Percentiles rank a stretch among this genome's conserved stretches.
phyloP scores from a whole-genome alignment of 2,329 filamentous ascomycete genomes.

The Ophiostoma novo-ulmi region DNA sequence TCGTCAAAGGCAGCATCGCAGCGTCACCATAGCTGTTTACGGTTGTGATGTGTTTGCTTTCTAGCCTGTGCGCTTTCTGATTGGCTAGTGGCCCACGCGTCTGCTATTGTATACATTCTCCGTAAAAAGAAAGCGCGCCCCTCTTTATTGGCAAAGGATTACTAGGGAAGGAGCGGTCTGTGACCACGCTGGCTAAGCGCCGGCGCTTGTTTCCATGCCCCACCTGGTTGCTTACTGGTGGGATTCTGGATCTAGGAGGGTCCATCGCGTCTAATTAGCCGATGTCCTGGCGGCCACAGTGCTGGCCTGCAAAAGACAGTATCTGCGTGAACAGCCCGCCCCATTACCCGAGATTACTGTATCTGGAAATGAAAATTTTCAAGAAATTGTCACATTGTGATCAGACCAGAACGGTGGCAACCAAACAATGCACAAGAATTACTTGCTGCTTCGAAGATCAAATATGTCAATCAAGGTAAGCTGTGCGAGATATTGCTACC shows the following conservation, averaged over 20 bases:
- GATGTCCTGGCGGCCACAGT: not conserved
- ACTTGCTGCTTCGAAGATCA: too few relatives aligned
- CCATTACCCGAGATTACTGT: not conserved
- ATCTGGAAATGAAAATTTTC: not conserved
- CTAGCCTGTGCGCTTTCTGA: not conserved
- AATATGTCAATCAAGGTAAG: not conserved
- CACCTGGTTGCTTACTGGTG: not conserved
- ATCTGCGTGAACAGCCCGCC: not conserved
- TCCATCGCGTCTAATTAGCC: conserved; percentile 8
- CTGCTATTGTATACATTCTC: not conserved
- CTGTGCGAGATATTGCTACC: not conserved
- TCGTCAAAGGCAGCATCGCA: not conserved
- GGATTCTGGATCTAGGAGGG: not conserved
- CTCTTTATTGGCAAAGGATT: not conserved
- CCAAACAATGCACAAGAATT: too few relatives aligned
- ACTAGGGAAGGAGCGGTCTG: conserved; percentile 4
- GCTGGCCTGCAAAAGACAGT: not conserved
- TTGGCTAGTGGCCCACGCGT: not conserved
- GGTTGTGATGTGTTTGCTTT: conserved; percentile 10
- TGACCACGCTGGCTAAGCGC: conserved; percentile 20
- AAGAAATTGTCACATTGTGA: not conserved
- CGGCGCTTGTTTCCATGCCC: conserved; percentile 19
- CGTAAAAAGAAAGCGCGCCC: conserved; percentile 3
- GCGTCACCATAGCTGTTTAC: not conserved
- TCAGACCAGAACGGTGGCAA: too few relatives aligned